Conservation (phyloP, 495 filamentous ascomycete species). For the Daldinia caldariorum region DNA sequence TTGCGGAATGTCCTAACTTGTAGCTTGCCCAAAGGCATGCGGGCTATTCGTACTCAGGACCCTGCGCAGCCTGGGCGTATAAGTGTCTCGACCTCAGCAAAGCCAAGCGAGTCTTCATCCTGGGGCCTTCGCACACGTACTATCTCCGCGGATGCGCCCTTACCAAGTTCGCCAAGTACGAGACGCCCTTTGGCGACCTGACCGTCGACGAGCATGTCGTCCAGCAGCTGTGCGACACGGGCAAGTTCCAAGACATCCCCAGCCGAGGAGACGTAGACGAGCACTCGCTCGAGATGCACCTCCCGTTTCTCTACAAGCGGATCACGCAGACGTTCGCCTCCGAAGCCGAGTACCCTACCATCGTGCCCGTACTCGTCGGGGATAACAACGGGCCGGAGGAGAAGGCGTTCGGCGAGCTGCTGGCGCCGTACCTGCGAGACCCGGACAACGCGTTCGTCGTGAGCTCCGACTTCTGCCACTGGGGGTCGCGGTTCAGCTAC, state of each 20-base stretch:
- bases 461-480: slow-evolving; percentile 96
- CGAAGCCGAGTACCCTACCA: slow-evolving; percentile 67
- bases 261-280: slow-evolving; percentile 78
- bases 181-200: slow-evolving; percentile 85
- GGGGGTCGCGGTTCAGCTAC: slow-evolving; percentile 88
- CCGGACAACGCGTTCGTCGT: slow-evolving; percentile 83
- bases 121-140: slow-evolving; percentile 92
- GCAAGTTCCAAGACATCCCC: slow-evolving; percentile 79
- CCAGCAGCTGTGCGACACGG: slow-evolving; percentile 67
- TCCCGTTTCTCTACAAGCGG: slow-evolving; percentile 92
- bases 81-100: slow-evolving; percentile 82
- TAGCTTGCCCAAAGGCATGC: slow-evolving; percentile 73
- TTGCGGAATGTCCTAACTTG: slow-evolving; percentile 25
- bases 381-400: slow-evolving; percentile 73
- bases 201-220: slow-evolving; percentile 75
- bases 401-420: slow-evolving; percentile 70
- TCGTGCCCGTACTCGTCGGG: slow-evolving; percentile 93
- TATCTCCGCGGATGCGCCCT: slow-evolving; percentile 82
- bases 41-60: slow-evolving; percentile 94
- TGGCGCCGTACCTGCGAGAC: slow-evolving; percentile 84
- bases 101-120: slow-evolving; percentile 89
- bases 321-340: slow-evolving; percentile 65
- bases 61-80: slow-evolving; percentile 95
- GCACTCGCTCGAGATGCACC: slow-evolving; percentile 96
- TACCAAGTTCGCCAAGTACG: slow-evolving; percentile 77